Base-by-base conservation (phyloP, 164 flowering plant species). In the Cinnamomum micranthum region DNA sequence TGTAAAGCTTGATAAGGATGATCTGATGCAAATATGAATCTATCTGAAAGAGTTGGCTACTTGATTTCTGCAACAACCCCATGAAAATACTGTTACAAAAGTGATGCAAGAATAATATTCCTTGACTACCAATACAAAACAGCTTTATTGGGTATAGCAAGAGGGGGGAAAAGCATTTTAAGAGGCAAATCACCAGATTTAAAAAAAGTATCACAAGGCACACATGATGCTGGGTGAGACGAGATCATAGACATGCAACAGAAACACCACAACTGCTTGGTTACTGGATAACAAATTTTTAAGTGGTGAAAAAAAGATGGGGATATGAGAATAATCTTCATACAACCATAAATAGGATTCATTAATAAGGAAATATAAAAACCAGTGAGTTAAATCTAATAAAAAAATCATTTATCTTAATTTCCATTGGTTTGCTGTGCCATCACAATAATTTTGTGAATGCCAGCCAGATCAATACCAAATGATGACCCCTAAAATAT, bases 51-150 rank as follows among this genome's bases (percentile, higher is more conserved):
- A 19, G 27, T 22, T 20, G 31, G 25, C 9, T 59, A n/a, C 73
- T 75, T 68, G 50, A 72, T 60, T 70, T 77, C 84, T 79, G 80
- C 62, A 64, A 66, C 60, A 68, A 20, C 27, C 31, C 19, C n/a
- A 60, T 47, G 24, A 68, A 11, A 72, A 50, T 14, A 27, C 10
- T 60, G 51, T 31, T 19, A 17, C 12, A 35, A 27, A 6, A 28
- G n/a, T 28, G 60, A 55, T 15, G 20, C n/a, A 55, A 20, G 60
- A 55, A 55, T 55, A 14, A 15, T 20, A 55, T 55, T 55, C 20
- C n/a, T 55, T 55, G 60, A 55, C 2, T 55, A 3, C 17, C 60
- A 3, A 6, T 55, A 20, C 17, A 55, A 55, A 55, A 55, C n/a
- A 55, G 20, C 17, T 55, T 14, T 14, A 17, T 2, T 19, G 2